Evolutionary conservation across 306 rosid genomes (phyloP), one percentile per base, ranked within the genome.

Genomic region (Casuarina glauca): DNA sequence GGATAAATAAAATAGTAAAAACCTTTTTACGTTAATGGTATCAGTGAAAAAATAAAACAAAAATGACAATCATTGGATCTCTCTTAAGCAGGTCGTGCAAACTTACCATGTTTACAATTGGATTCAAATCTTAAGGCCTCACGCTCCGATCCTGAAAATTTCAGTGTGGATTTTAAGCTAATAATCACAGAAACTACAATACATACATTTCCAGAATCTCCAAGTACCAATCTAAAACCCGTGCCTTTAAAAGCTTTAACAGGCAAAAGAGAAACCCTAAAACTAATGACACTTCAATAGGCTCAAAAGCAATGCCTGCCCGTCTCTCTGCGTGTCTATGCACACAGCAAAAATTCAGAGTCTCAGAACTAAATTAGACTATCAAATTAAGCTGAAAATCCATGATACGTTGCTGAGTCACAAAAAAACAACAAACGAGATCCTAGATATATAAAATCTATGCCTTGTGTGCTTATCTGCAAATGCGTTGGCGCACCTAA

Each of bases 51-150:
- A 72, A 15, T 36, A 45, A 1, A 42, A 20, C 50, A 70, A 4
- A n/a, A 4, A 7, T 16, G 15, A 15, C 7, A 83, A 72, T 9
- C 12, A 62, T 9, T 1, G 20, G 66, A 70, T 32, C 12, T 49
- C 42, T 38, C 36, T 17, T 16, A 41, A 43, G 52, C 19, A n/a
- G 54, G 38, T 32, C 3, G 48, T 54, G 17, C 38, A 69, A 81
- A 74, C 83, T 81, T 77, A 84, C 88, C 88, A 84, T 84, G 17
- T 16, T 78, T 80, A 41, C 1, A 63, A 46, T 70, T 32, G 74
- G 55, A 77, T 42, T 39, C 74, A 55, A 51, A 32, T 46, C 69
- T 63, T 41, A 52, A 45, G 43, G 78, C 69, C 58, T 49, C 74
- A 11, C 78, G 53, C 80, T 81, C 54, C 41, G 60, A 51, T 61